phyloP scores from a whole-genome alignment of 768 basidiomycete species.

The Mycena haematopus region DNA sequence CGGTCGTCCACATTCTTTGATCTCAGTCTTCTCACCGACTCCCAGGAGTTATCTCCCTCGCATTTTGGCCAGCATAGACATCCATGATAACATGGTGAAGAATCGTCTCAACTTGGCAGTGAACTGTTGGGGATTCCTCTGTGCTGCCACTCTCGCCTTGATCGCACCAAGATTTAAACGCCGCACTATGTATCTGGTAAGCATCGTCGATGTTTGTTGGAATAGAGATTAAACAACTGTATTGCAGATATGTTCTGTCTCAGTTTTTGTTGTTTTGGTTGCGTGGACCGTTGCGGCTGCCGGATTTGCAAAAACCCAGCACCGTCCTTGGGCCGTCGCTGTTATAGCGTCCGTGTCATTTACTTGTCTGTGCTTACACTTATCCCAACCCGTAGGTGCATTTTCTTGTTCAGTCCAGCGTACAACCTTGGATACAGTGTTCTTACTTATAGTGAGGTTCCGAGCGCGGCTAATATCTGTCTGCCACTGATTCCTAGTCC shows the following conservation, averaged over 20 bases:
- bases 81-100: slow-evolving; percentile 12
- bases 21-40: too few relatives aligned
- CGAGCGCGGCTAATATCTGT: not conserved
- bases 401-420: slow-evolving; percentile 13
- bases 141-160: slow-evolving; percentile 5
- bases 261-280: too few relatives aligned
- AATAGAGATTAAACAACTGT: too few relatives aligned
- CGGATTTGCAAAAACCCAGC: too few relatives aligned
- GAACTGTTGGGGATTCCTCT: slow-evolving; percentile 8
- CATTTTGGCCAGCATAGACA: slow-evolving; percentile 10
- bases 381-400: not conserved
- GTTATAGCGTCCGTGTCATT: too few relatives aligned
- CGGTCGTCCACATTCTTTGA: too few relatives aligned
- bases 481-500: too few relatives aligned
- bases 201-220: too few relatives aligned
- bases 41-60: slow-evolving; percentile 17
- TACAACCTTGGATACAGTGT: slow-evolving; percentile 1
- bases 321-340: too few relatives aligned
- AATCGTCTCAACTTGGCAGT: slow-evolving; percentile 8
- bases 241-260: not conserved
- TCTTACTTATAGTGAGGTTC: slow-evolving; percentile 10
- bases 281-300: too few relatives aligned
- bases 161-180: slow-evolving; percentile 12
- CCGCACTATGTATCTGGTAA: slow-evolving; percentile 13
- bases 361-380: too few relatives aligned